Evolutionary conservation across 768 basidiomycete genomes (phyloP), one percentile per base, ranked within the genome.

Genomic region (Pholiota molesta): DNA sequence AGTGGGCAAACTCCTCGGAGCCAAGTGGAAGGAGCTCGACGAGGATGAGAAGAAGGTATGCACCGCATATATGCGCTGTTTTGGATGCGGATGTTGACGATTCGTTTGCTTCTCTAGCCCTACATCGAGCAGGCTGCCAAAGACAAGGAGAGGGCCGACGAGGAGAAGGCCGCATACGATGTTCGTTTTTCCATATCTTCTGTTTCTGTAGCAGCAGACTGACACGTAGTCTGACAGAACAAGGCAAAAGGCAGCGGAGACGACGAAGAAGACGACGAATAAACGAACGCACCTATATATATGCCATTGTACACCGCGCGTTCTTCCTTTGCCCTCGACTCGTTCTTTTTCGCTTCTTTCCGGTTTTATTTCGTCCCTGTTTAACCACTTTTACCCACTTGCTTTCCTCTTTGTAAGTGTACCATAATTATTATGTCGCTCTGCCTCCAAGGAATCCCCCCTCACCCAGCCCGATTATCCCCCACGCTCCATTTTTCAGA

Each of bases 21-120:
- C 90, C 55, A 95, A 95, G 79, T 99, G 97, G 97, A 98, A 97
- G 83, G 94, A 94, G 74, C 85, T 97, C 69, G 87, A 87, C 57
- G 94, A 95, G 5, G 85, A 85, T 37, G 95, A 97, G 81, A 97
- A 95, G 83, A 93, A 92, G 86, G 94, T 92, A 55, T 49, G 77
- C 72, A n/a, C 29, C 54, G 44, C 52, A 62, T 62, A 63, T 56
- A 26, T 62, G 33, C 53, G 42, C 44, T 19, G 57, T 16, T 26
- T 44, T 62, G 40, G 33, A 57, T 57, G 19, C 10, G 26, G 33
- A 16, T 57, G 14, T 49, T 71, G 2, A 65, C 26, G 59, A 37
- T 28, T 69, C 26, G 2, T 57, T 64, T 53, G 5, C 19, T 53
- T 19, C 19, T 55, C 7, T 62, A 96, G 95, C 95, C 94, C 16